Evolutionary conservation across 352 stramenopile species (phyloP), one percentile per base, ranked within the genome.

Genomic region (Phytophthora ohioensis): DNA sequence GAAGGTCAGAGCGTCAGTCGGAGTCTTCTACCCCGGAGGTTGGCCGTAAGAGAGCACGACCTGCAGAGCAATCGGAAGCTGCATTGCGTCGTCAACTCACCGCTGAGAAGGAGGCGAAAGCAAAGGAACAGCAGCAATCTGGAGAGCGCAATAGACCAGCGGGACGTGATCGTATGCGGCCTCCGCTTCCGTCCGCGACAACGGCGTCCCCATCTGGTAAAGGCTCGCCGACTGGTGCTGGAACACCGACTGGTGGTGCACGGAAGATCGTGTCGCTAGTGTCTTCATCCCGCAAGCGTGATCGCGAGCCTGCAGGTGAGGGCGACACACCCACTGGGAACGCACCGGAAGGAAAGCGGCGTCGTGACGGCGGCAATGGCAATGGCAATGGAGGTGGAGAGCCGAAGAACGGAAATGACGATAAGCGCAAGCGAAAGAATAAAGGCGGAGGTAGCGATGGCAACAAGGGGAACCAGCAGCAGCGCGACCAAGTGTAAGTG

Each of bases 181-280:
- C 64, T 43, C 73, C 73, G 3, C 69, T 80, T 43, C 36, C 72
- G 17, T 62, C 68, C 6, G 11, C 58, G n/a, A 41, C 31, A 15
- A 51, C 69, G 17, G 56, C 51, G 36, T 66, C 68, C 15, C 42
- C 64, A 30, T 32, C 51, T 32, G 57, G 49, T 6, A 67, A 56
- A 15, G n/a, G 11, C 17, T 67, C 65, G 2, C 60, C 51, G 10
- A 48, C 64, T 1, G 66, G 6, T 56, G n/a, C 46, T 41, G 73
- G 62, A 62, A 82, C 43, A 17, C 76, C 39, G n/a, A 73, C 64
- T 45, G 64, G 59, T 27, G 57, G 60, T 9, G 35, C 57, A 30
- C 76, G 85, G 31, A 95, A 95, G 61, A 95, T 95, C 15, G 84
- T 95, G 52, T 93, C 87, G 48, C 71, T 95, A 10, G 83, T 92